These are phyloP conservation scores for Jamesozyma rosinii DNA, from an alignment of 805 yeast species.

Conservation along the genomic window DNA sequence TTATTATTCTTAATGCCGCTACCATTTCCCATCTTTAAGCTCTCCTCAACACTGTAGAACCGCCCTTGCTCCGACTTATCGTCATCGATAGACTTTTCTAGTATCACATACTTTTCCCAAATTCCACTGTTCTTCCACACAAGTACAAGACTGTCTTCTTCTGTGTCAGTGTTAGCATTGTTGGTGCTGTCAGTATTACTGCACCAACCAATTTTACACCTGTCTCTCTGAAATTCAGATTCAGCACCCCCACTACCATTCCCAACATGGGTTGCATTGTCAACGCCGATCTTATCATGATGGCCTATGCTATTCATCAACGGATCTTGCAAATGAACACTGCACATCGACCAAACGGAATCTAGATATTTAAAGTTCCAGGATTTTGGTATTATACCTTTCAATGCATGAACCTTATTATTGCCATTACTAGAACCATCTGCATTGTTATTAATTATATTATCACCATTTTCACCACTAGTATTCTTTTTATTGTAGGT, in stretches of 20 bases:
- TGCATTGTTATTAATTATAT: neutral
- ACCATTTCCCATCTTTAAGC: constrained; percentile 10
- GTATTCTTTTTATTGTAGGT: neutral
- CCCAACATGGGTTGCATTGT: neutral
- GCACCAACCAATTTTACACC: constrained; percentile 29
- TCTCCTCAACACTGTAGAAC: constrained; percentile 15
- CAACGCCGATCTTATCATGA: constrained; percentile 13
- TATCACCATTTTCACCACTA: neutral
- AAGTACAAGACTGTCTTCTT: constrained; percentile 61
- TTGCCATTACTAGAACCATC: constrained; percentile 16
- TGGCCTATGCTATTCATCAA: constrained; percentile 10
- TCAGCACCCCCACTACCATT: constrained; percentile 1
- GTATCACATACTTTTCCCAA: constrained; percentile 80
- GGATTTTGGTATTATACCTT: constrained; percentile 42
- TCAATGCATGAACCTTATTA: constrained; percentile 59
- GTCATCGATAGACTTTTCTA: constrained; percentile 36
- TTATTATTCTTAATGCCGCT: constrained; percentile 11
- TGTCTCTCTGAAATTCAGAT: constrained; percentile 15
- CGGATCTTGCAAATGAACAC: constrained; percentile 42
- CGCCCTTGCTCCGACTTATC: neutral
- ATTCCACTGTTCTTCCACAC: constrained; percentile 65
- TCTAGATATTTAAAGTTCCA: constrained; percentile 67
- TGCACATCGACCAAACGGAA: constrained; percentile 82
- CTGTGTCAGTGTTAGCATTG: constrained; percentile 17
- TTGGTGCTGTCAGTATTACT: neutral